Percentiles rank a stretch among this genome's conserved stretches.
Evolutionary conservation across 805 yeast species (phyloP).

Genomic region (Ogataea zsoltii): DNA sequence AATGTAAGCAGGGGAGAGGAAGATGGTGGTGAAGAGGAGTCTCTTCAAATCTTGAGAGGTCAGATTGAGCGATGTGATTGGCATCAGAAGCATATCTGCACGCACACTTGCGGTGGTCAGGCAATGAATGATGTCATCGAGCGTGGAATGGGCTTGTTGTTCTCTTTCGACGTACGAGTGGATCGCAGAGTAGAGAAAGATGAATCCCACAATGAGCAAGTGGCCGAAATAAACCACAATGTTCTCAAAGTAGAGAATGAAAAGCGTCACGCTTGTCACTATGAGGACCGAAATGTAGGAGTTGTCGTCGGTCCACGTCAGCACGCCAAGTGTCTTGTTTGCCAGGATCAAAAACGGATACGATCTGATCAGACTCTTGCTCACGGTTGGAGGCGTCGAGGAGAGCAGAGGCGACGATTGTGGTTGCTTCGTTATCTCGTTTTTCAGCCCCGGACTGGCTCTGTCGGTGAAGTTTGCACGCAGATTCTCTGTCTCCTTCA

Average conservation of each 20-base stretch:
- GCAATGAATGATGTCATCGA: slow-evolving; percentile 81
- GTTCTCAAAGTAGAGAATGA: slow-evolving; percentile 77
- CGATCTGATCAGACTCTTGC: slow-evolving; percentile 76
- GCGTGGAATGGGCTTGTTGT: slow-evolving; percentile 68
- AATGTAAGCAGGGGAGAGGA: slow-evolving; percentile 83
- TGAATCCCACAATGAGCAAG: slow-evolving; percentile 59
- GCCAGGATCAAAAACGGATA: slow-evolving; percentile 82
- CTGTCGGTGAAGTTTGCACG: slow-evolving; percentile 43
- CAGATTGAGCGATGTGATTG: slow-evolving; percentile 73
- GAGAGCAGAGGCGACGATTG: slow-evolving; percentile 79
- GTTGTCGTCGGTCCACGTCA: slow-evolving; percentile 92
- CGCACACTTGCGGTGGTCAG: slow-evolving; percentile 74
- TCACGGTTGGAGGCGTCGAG: slow-evolving; percentile 88
- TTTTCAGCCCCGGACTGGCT: slow-evolving; percentile 18
- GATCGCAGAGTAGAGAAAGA: slow-evolving; percentile 60
- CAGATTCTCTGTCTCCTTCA: slow-evolving; percentile 35
- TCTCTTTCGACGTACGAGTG: slow-evolving; percentile 57
- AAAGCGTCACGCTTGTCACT: slow-evolving; percentile 52
- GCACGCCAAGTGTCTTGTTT: slow-evolving; percentile 65
- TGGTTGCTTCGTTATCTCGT: slow-evolving; percentile 28
- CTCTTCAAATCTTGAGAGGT: slow-evolving; percentile 79
- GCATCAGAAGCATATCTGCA: slow-evolving; percentile 74
- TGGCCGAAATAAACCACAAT: slow-evolving; percentile 83
- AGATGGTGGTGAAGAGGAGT: slow-evolving; percentile 77
- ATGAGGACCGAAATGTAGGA: slow-evolving; percentile 70